A percentile compares a stretch with the other conserved stretches of the same genome.
Evolutionary conservation across 441 rosid genomes (phyloP).

Genomic region (Eutrema salsugineum): DNA sequence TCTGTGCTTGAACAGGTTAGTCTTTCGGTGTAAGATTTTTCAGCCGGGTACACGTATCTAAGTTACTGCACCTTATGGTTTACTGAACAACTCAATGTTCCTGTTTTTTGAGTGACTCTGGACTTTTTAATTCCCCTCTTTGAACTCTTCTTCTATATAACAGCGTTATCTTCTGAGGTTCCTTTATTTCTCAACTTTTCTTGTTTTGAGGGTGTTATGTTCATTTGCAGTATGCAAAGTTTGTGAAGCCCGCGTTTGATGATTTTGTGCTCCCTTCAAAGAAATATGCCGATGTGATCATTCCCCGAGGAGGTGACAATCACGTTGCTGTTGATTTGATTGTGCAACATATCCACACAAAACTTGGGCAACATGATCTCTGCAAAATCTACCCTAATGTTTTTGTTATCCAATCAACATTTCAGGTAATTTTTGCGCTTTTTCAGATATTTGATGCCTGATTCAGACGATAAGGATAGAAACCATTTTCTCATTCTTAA

Average conservation of each 20-base stretch:
- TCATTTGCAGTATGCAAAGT: constrained; percentile 84
- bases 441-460: not conserved
- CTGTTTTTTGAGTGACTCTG: not conserved
- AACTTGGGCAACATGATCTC: constrained; percentile 96
- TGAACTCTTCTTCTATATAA: not conserved
- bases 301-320: constrained; percentile 97
- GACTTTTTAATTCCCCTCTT: not conserved
- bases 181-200: not conserved
- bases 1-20: constrained; percentile 93
- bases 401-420: constrained; percentile 79
- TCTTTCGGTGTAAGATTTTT: not conserved
- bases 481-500: constrained; percentile 22
- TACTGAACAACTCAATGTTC: not conserved
- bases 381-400: constrained; percentile 94
- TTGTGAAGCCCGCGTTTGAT: constrained; percentile 99
- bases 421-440: constrained; percentile 59
- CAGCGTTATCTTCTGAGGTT: not conserved
- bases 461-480: not conserved
- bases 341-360: constrained; percentile 92
- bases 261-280: constrained; percentile 95
- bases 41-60: not conserved
- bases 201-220: constrained; percentile 5
- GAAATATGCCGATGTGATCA: constrained; percentile 95
- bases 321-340: constrained; percentile 97
- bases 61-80: not conserved